Evolutionary conservation across 768 basidiomycete genomes (phyloP).

Genomic region (Macrolepiota fuliginosa): DNA sequence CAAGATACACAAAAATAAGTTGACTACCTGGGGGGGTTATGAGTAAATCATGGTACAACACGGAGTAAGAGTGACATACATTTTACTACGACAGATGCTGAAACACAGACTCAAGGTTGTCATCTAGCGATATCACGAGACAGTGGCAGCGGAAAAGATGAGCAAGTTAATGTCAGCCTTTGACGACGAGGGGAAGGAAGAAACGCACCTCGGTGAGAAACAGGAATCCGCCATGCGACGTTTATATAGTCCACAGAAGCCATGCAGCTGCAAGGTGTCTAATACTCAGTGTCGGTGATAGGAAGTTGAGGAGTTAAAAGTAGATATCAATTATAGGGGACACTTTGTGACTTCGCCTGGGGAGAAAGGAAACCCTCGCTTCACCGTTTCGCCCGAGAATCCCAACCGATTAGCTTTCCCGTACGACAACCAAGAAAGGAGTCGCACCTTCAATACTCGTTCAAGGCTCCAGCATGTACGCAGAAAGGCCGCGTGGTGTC

Average conservation of each 20-base stretch:
- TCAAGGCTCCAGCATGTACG: background rate
- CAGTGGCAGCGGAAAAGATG: background rate
- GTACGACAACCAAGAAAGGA: background rate
- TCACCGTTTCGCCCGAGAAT: background rate
- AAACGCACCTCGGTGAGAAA: background rate
- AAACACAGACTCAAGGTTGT: background rate
- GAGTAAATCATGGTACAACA: background rate
- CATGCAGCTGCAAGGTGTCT: constrained; percentile 8
- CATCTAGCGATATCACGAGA: background rate
- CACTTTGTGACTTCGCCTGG: background rate
- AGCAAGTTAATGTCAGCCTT: background rate
- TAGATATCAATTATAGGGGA: background rate
- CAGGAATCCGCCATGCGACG: background rate
- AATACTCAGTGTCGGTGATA: constrained; percentile 6
- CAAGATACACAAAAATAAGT: background rate
- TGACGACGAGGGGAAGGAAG: background rate
- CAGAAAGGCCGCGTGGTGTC: background rate
- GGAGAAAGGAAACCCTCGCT: background rate
- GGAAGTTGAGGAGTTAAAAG: constrained; percentile 2
- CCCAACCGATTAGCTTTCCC: background rate
- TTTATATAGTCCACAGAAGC: constrained; percentile 1
- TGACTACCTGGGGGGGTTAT: background rate
- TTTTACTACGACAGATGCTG: background rate
- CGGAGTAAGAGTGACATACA: background rate
- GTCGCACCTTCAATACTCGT: background rate